phyloP scores from a whole-genome alignment of 1,284 basidiomycete species.

The Rugosomyces carneus region DNA sequence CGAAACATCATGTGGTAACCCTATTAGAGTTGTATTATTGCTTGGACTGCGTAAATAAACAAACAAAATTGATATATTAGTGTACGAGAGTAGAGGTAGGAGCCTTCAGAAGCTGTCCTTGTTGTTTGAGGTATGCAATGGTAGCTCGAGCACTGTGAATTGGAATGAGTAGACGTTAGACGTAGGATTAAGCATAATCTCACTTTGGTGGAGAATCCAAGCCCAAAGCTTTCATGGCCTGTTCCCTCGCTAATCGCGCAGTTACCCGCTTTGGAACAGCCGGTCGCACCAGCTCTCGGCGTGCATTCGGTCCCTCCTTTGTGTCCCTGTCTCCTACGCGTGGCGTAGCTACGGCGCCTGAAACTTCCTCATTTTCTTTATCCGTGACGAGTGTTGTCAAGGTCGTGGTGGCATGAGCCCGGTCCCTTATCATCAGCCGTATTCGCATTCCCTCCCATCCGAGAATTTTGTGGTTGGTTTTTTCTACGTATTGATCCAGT shows the following conservation, averaged over 20 bases:
- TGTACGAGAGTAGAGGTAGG: background rate
- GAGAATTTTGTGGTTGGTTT: constrained; percentile 57
- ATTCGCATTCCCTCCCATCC: constrained; percentile 74
- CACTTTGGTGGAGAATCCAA: constrained; percentile 25
- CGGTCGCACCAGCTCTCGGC: constrained; percentile 5
- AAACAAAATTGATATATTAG: background rate
- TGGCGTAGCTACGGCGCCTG: background rate
- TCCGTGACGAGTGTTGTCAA: background rate
- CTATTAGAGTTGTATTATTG: too few relatives aligned
- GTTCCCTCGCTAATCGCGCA: constrained; percentile 14
- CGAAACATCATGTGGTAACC: too few relatives aligned
- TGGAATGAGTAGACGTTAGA: background rate
- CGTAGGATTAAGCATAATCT: constrained; percentile 6
- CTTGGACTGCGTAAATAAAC: too few relatives aligned
- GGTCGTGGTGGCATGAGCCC: constrained; percentile 18
- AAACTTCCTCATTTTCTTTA: background rate
- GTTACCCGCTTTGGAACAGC: constrained; percentile 8
- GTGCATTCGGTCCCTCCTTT: too few relatives aligned
- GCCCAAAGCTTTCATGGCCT: constrained; percentile 22
- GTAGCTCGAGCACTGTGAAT: constrained; percentile 16
- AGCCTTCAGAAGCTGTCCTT: background rate
- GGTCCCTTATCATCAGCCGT: constrained; percentile 50
- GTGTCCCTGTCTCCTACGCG: too few relatives aligned
- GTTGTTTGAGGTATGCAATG: constrained; percentile 15
- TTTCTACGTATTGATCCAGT: constrained; percentile 73